Conservation (phyloP, 2,329 filamentous ascomycete genomes). For the Exophiala viscosa region DNA sequence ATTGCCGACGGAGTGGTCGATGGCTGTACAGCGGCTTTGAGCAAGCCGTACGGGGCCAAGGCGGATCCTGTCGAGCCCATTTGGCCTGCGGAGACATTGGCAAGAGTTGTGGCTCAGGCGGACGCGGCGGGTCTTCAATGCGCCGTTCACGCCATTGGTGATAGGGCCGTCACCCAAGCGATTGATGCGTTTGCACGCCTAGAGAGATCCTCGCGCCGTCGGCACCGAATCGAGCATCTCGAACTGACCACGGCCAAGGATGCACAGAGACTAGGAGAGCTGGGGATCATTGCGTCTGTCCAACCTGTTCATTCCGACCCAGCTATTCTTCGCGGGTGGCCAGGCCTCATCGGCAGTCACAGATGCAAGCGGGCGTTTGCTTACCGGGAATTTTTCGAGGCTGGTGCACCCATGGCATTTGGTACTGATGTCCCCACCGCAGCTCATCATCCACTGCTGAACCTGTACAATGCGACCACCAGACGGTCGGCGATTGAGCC, state of each 20-base stretch:
- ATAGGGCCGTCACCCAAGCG: constrained; percentile 42
- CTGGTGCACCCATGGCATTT: constrained; percentile 44
- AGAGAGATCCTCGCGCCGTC: constrained; percentile 39
- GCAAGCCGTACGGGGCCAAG: constrained; percentile 43
- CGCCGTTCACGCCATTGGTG: constrained; percentile 51
- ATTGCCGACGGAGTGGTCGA: constrained; percentile 50
- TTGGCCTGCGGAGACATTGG: constrained; percentile 42
- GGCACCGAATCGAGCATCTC: constrained; percentile 50
- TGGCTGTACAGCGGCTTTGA: constrained; percentile 47
- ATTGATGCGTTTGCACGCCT: constrained; percentile 40
- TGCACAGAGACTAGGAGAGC: constrained; percentile 42
- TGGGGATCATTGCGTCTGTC: constrained; percentile 43
- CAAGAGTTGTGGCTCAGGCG: constrained; percentile 42
- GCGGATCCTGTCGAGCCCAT: constrained; percentile 42
- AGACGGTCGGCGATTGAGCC: constrained; percentile 42
- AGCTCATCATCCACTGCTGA: constrained; percentile 41
- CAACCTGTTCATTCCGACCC: constrained; percentile 41
- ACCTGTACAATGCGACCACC: constrained; percentile 49
- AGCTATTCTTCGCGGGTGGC: constrained; percentile 47
- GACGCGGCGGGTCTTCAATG: constrained; percentile 44
- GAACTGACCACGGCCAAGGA: constrained; percentile 47
- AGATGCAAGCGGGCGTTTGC: constrained; percentile 48
- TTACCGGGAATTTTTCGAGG: constrained; percentile 46
- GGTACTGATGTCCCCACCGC: constrained; percentile 49
- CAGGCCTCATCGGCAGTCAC: constrained; percentile 41